Percentiles rank a stretch among this genome's conserved stretches.
These are phyloP conservation scores for Singerocomus inundabilis DNA, from an alignment of 1,284 basidiomycete species.

Conservation along the genomic window DNA sequence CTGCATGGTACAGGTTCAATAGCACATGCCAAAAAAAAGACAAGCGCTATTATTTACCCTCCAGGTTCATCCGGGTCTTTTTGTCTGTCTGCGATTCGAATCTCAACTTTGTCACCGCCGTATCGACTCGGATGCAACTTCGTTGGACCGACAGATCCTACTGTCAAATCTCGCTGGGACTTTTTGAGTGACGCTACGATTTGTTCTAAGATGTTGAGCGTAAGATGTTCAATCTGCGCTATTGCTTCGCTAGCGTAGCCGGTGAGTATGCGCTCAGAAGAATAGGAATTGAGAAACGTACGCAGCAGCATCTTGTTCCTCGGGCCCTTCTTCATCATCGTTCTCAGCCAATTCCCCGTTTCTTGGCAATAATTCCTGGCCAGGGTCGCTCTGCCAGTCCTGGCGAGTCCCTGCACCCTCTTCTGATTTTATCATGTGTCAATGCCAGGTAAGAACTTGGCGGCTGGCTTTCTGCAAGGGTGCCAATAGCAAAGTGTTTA, in stretches of 20 bases:
- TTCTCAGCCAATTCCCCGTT: background rate
- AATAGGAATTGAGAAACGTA: background rate
- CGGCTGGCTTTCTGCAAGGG: background rate
- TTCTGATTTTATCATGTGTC: constrained; percentile 5
- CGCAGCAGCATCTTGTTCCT: constrained; percentile 3
- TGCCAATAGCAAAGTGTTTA: background rate
- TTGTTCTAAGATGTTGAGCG: constrained; percentile 54
- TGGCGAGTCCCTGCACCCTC: background rate
- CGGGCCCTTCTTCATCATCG: constrained; percentile 16
- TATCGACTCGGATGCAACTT: constrained; percentile 17
- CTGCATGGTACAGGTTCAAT: constrained; percentile 17
- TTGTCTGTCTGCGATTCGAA: constrained; percentile 27
- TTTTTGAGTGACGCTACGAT: constrained; percentile 35
- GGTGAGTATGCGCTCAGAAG: constrained; percentile 21
- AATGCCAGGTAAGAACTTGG: background rate
- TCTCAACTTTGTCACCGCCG: constrained; percentile 21
- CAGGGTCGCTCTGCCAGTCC: background rate
- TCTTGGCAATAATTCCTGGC: background rate
- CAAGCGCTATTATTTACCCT: constrained; percentile 13
- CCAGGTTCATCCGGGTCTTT: constrained; percentile 12
- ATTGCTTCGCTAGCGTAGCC: constrained; percentile 25
- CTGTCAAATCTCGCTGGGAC: background rate
- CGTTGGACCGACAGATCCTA: background rate
- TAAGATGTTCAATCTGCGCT: constrained; percentile 49
- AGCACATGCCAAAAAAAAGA: background rate